Conservation (phyloP, 345 rosid genomes). For the Turnera subulata region DNA sequence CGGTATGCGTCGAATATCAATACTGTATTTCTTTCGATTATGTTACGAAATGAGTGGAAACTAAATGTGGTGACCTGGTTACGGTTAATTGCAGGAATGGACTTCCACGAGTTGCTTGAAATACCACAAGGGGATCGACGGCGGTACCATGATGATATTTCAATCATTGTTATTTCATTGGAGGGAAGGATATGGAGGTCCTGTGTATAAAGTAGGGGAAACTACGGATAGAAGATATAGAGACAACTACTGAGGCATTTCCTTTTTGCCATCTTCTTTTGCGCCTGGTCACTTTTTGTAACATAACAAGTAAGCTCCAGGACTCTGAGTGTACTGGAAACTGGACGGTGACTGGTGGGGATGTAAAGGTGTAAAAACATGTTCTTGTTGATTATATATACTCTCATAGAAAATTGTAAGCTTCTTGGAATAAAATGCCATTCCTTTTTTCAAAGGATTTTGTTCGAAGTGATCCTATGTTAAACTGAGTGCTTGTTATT, state of each 20-base stretch:
- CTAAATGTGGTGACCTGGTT: background rate
- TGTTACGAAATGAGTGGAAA: background rate
- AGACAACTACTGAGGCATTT: constrained; percentile 28
- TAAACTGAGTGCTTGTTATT: background rate
- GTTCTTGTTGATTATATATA: constrained; percentile 32
- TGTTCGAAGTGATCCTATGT: background rate
- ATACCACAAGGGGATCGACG: constrained; percentile 35
- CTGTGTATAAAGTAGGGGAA: constrained; percentile 56
- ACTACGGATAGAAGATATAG: constrained; percentile 15
- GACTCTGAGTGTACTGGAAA: constrained; percentile 21
- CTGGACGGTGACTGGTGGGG: constrained; percentile 22
- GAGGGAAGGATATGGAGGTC: constrained; percentile 45
- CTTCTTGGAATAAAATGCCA: constrained; percentile 30
- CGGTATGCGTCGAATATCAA: constrained; percentile 31
- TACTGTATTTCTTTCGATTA: no score
- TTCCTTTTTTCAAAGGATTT: constrained; percentile 20
- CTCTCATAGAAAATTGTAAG: constrained; percentile 32
- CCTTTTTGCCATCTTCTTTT: constrained; percentile 24
- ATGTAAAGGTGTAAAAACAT: constrained; percentile 43
- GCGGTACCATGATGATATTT: constrained; percentile 33
- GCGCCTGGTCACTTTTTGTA: constrained; percentile 32
- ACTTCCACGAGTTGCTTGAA: constrained; percentile 31
- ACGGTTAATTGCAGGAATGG: constrained; percentile 51
- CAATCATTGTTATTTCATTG: constrained; percentile 29
- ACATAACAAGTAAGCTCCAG: constrained; percentile 26